Evolutionary conservation across 2,329 filamentous ascomycete species (phyloP), one percentile per base, ranked within the genome.

Genomic region (Cladophialophora exuberans): DNA sequence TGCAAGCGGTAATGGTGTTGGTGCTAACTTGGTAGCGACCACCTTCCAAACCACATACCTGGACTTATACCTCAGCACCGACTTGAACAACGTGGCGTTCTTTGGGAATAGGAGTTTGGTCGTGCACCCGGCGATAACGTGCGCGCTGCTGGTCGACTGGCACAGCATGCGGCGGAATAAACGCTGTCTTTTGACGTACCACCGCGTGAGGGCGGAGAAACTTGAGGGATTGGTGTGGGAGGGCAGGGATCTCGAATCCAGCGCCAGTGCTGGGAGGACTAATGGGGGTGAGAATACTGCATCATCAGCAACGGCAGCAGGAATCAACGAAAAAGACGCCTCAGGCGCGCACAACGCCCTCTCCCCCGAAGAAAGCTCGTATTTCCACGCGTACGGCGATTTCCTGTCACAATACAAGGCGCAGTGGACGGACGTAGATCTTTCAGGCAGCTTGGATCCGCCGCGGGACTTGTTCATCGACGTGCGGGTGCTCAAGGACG

Each of bases 401-500:
- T 78, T 99, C 62, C 76, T 99, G 52, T 90, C 93, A n/a, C 90
- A 91, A 1, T 97, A 95, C 73, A 99, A 99, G 71, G 94, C 94
- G 1, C 91, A 96, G 67, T 99, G 93, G 93, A 97, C 93, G 17
- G 94, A 99, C 70, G 88, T 99, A 63, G 94, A 99, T 72, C 77
- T 99, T 51, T 97, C 94, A 2, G 94, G 94, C 26, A 94, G 89
- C 67, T 77, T 99, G 68, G 91, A 96, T 68, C 94, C 94, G 20
- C 94, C 94, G n/a, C 84, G 85, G 65, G 94, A 99, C 73, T 76
- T 99, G 49, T 99, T 97, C 71, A 96, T 99, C 66, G 94, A 99
- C 71, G 94, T 99, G 30, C 81, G 94, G 42, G 94, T 99, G 44
- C 75, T 99, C 61, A 97, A 94, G 71, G 94, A 99, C 76, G 94